Evolutionary conservation across 371 early-diverging fungal species (phyloP), one percentile per base, ranked within the genome.

Genomic region (Synchytrium microbalum): DNA sequence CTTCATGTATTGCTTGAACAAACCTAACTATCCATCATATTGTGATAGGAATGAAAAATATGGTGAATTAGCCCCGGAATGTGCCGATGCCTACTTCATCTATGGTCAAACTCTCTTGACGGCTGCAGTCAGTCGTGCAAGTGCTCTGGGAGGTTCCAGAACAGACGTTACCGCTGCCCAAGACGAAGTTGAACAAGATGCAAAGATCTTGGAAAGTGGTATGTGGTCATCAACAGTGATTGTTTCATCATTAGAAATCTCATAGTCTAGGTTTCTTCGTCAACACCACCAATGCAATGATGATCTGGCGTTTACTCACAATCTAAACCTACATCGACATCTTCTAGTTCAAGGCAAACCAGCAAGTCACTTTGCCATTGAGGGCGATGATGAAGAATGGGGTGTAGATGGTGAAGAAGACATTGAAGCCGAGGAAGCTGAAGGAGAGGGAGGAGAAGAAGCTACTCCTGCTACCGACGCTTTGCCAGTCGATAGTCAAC

Each of bases 71-170:
- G 80, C 90, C 16, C 79, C 80, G 52, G 77, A 84, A 60, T 89
- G 85, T 69, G 93, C 90, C 0, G 92, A 92, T 66, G 85, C 83
- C 2, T 72, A 88, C 61, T 87, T 88, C 57, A 63, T 83, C 65
- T 93, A 92, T 64, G 93, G 93, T 19, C 78, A 84, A 32, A 89
- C 92, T 5, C 72, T 93, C 27, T 71, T 91, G 28, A 82, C 88
- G 60, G 78, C 81, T 66, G 92, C 90, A 1, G 86, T 91, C 64
- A 79, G 85, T 66, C 88, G 89, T 63, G 84, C 79, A 79, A 86
- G 54, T 81, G 91, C n/a, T 68, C 89, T 38, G 84, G 71, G 71
- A 25, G 67, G 59, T 54, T 14, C 60, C 60, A 30, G 23, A 23
- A 13, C 27, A 33, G 54, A 5, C 10, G 62, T 13, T 5, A 61